A percentile compares a stretch with the other conserved stretches of the same genome.
Evolutionary conservation across 441 rosid genomes (phyloP).

Genomic region (Geranium incanum): DNA sequence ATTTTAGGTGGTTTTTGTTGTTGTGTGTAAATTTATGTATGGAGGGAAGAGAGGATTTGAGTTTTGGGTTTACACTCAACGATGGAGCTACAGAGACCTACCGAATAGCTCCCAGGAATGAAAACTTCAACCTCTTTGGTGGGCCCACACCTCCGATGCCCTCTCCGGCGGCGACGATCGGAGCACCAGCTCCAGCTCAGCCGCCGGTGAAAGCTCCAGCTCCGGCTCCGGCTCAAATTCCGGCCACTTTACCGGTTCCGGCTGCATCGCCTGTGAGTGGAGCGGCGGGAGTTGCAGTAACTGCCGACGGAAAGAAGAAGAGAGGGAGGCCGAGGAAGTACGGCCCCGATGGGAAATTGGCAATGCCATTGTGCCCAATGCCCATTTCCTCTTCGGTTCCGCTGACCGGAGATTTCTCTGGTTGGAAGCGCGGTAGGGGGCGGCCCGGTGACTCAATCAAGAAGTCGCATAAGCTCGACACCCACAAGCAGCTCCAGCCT

Average conservation of each 20-base stretch:
- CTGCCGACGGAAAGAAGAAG: constrained; percentile 40
- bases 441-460: constrained; percentile 42
- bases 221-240: background rate
- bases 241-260: background rate
- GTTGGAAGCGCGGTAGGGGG: constrained; percentile 55
- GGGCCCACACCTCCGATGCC: constrained; percentile 28
- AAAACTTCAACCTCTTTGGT: constrained; percentile 33
- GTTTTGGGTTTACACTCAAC: constrained; percentile 41
- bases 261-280: constrained; percentile 26
- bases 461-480: constrained; percentile 36
- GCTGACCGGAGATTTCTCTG: constrained; percentile 29
- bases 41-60: constrained; percentile 56
- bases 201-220: background rate
- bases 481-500: constrained; percentile 23
- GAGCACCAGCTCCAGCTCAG: background rate
- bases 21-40: constrained; percentile 25
- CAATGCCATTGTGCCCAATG: constrained; percentile 53
- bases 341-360: constrained; percentile 41
- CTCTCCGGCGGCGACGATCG: background rate
- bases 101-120: constrained; percentile 45
- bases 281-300: background rate
- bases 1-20: background rate
- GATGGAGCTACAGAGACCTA: constrained; percentile 46
- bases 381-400: constrained; percentile 72
- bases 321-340: constrained; percentile 67